Evolutionary conservation across 1,284 basidiomycete genomes (phyloP).

Genomic region (Grifola frondosa): DNA sequence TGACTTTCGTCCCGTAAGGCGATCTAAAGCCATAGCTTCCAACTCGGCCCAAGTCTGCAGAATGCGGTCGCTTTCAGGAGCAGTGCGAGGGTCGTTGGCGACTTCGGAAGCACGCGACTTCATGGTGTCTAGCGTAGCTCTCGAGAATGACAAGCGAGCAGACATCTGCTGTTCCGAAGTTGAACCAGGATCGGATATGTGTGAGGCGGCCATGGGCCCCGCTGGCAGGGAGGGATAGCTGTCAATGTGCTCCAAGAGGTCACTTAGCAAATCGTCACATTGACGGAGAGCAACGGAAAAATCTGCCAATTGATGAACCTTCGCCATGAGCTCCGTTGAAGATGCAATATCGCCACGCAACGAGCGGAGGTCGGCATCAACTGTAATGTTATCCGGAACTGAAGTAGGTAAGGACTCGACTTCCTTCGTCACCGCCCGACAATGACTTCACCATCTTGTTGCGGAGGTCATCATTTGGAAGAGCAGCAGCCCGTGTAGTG

Average conservation of each 20-base stretch:
- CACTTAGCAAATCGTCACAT: constrained; percentile 77
- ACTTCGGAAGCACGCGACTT: constrained; percentile 40
- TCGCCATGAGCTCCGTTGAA: constrained; percentile 48
- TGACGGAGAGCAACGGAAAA: constrained; percentile 47
- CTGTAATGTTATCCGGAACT: constrained; percentile 36
- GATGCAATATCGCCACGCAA: constrained; percentile 57
- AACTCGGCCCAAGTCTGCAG: constrained; percentile 78
- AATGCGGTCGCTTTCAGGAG: constrained; percentile 59
- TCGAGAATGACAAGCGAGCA: constrained; percentile 62
- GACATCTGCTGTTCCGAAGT: constrained; percentile 66
- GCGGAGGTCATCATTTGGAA: constrained; percentile 53
- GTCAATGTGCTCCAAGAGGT: constrained; percentile 79
- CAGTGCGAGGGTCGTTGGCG: constrained; percentile 55
- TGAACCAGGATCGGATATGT: constrained; percentile 39
- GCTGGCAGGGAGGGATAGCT: constrained; percentile 62
- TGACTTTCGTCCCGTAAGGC: constrained; percentile 57
- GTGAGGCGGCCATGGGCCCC: constrained; percentile 50
- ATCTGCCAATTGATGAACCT: constrained; percentile 51
- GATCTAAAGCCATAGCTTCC: constrained; percentile 74
- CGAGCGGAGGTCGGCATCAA: constrained; percentile 59
- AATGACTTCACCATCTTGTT: constrained; percentile 48
- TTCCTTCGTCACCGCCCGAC: constrained; percentile 43
- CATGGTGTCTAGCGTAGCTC: constrained; percentile 47
- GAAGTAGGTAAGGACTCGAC: constrained; percentile 46
- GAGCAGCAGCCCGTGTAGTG: constrained; percentile 37